These are phyloP conservation scores for Thalia dealbata DNA, from an alignment of 176 grass and related monocot genomes.

Conservation along the genomic window DNA sequence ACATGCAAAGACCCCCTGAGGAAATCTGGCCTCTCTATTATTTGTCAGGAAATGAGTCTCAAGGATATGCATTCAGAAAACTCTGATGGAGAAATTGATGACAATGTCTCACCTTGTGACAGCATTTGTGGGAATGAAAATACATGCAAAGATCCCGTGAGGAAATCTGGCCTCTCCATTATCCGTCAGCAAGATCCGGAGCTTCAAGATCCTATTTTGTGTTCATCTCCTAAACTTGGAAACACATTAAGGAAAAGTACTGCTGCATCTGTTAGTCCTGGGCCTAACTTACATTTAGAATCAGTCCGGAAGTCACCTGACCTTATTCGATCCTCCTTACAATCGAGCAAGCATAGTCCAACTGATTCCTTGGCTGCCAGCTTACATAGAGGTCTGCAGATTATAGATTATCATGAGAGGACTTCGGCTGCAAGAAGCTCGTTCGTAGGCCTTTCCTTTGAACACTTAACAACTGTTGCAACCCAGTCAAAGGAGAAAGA, in stretches of 20 bases:
- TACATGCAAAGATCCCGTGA: slow-evolving; percentile 16
- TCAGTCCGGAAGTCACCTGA: slow-evolving; percentile 24
- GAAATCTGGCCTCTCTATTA: slow-evolving; percentile 38
- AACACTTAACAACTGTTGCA: slow-evolving; percentile 67
- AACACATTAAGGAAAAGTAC: slow-evolving; percentile 51
- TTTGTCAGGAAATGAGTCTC: not conserved
- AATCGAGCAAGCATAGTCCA: slow-evolving; percentile 66
- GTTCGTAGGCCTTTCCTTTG: slow-evolving; percentile 89
- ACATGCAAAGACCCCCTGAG: slow-evolving; percentile 16
- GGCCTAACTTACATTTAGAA: not conserved
- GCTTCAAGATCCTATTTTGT: slow-evolving; percentile 61
- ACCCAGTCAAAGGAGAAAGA: slow-evolving; percentile 39
- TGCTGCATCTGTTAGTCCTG: slow-evolving; percentile 16
- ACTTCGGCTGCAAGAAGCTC: slow-evolving; percentile 42
- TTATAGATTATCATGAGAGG: slow-evolving; percentile 84
- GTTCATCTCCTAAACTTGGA: slow-evolving; percentile 81
- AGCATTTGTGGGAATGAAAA: not conserved
- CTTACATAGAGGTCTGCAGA: slow-evolving; percentile 77
- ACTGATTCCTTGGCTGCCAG: slow-evolving; percentile 75
- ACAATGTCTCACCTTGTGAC: not conserved
- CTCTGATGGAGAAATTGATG: not conserved
- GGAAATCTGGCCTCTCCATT: slow-evolving; percentile 37
- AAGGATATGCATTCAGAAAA: slow-evolving; percentile 29
- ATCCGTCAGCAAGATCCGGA: slow-evolving; percentile 25
- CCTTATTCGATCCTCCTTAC: slow-evolving; percentile 47